Percentiles rank a stretch among this genome's conserved stretches.
Conservation (phyloP, 768 basidiomycete species). For the Tephrocybe sp. region DNA sequence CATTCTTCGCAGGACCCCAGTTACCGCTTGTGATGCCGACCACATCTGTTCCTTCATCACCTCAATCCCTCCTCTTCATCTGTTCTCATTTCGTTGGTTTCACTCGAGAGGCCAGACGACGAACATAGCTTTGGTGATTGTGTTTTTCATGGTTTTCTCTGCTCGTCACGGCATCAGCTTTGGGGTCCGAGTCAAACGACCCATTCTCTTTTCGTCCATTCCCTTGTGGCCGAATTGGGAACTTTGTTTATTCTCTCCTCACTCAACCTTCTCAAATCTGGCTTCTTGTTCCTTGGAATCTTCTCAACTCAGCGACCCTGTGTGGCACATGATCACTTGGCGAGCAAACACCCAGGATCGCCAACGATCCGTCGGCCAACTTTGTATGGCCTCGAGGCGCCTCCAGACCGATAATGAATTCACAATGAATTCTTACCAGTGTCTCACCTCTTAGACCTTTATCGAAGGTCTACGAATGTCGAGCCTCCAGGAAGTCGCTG, state of each 20-base stretch:
- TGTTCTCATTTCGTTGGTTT: slow-evolving; percentile 1
- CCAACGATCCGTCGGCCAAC: too few relatives aligned
- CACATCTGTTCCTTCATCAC: not conserved
- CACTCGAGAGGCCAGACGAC: not conserved
- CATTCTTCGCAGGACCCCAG: slow-evolving; percentile 10
- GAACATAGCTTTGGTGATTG: not conserved
- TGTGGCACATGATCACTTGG: not conserved
- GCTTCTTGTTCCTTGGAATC: not conserved
- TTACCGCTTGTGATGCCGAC: not conserved
- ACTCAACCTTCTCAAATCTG: not conserved
- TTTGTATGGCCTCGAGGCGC: not conserved
- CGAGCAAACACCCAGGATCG: not conserved
- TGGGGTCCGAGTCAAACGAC: not conserved
- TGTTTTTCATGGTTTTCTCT: not conserved
- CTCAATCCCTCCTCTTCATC: not conserved
- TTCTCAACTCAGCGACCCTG: not conserved
- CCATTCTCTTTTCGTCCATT: slow-evolving; percentile 16
- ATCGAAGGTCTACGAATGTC: too few relatives aligned
- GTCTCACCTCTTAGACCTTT: too few relatives aligned
- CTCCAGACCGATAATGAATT: too few relatives aligned
- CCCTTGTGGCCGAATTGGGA: slow-evolving; percentile 15
- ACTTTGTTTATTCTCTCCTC: slow-evolving; percentile 15
- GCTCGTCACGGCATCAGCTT: not conserved
- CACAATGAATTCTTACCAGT: too few relatives aligned
- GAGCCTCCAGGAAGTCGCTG: too few relatives aligned